phyloP scores from a whole-genome alignment of 345 rosid genomes.

The Pseudoturritis turrita region DNA sequence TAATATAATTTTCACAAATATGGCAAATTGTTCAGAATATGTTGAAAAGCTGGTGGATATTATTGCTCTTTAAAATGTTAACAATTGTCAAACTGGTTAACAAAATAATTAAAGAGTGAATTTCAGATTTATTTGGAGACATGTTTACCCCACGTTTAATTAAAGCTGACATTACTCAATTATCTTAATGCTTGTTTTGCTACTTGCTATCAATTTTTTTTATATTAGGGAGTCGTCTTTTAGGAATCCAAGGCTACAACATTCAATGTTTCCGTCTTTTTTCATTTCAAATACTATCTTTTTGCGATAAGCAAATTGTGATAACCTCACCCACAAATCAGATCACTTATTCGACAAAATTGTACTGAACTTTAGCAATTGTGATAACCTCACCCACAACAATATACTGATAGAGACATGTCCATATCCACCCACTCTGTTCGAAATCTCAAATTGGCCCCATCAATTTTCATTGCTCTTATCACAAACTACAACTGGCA shows the following conservation, averaged over 20 bases:
- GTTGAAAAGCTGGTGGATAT: too few relatives aligned
- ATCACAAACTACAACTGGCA: slow-evolving; percentile 6
- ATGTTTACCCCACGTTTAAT: slow-evolving; percentile 3
- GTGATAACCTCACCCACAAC: not conserved
- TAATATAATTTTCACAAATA: too few relatives aligned
- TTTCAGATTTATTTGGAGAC: not conserved
- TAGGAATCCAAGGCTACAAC: not conserved
- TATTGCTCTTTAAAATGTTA: too few relatives aligned
- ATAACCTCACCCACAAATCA: slow-evolving; percentile 25
- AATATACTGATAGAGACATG: not conserved
- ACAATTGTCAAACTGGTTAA: too few relatives aligned
- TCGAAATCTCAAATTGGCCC: not conserved
- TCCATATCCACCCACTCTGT: not conserved
- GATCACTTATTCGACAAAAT: not conserved
- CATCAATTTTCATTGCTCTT: not conserved
- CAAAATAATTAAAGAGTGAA: too few relatives aligned
- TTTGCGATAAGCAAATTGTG: slow-evolving; percentile 23
- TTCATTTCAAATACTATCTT: not conserved
- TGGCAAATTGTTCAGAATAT: too few relatives aligned
- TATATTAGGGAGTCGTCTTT: not conserved
- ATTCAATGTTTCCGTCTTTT: not conserved
- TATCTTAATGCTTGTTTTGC: not conserved
- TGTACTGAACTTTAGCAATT: not conserved
- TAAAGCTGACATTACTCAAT: not conserved
- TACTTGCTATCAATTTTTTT: not conserved